phyloP scores from a whole-genome alignment of 495 filamentous ascomycete species.

The Podospora pseudopauciseta region DNA sequence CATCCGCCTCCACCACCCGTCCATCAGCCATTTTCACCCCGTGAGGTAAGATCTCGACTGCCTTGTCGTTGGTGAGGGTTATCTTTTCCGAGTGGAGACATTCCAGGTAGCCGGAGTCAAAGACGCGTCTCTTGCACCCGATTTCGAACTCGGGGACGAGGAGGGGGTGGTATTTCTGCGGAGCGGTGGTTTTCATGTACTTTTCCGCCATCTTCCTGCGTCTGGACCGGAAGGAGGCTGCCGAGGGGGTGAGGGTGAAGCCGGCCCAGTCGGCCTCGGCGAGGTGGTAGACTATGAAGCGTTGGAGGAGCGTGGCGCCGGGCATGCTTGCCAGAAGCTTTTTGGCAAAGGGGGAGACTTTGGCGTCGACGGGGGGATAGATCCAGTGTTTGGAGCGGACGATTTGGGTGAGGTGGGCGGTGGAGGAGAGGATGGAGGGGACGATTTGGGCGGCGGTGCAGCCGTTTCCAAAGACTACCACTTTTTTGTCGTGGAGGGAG shows the following conservation, averaged over 20 bases:
- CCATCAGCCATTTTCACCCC: slow-evolving; percentile 33
- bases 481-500: slow-evolving; percentile 48
- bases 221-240: slow-evolving; percentile 12
- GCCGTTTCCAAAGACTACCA: slow-evolving; percentile 60
- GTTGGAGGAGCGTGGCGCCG: slow-evolving; percentile 24
- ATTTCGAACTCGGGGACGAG: slow-evolving; percentile 43
- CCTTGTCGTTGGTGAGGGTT: slow-evolving; percentile 33
- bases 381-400: slow-evolving; percentile 36
- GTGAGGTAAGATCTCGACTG: slow-evolving; percentile 33
- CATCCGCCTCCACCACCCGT: slow-evolving; percentile 32
- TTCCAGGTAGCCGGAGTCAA: slow-evolving; percentile 35
- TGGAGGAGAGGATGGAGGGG: slow-evolving; percentile 30
- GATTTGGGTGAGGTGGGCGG: slow-evolving; percentile 34
- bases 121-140: slow-evolving; percentile 46
- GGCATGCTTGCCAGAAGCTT: slow-evolving; percentile 28
- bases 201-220: slow-evolving; percentile 18
- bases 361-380: slow-evolving; percentile 33
- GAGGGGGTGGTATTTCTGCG: slow-evolving; percentile 40
- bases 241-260: slow-evolving; percentile 25
- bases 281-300: slow-evolving; percentile 29
- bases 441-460: slow-evolving; percentile 51
- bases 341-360: slow-evolving; percentile 11
- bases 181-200: slow-evolving; percentile 39
- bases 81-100: slow-evolving; percentile 34
- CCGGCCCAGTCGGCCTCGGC: slow-evolving; percentile 27